These are phyloP conservation scores for Cucumis variabilis DNA, from an alignment of 331 rosid species.

Conservation along the genomic window DNA sequence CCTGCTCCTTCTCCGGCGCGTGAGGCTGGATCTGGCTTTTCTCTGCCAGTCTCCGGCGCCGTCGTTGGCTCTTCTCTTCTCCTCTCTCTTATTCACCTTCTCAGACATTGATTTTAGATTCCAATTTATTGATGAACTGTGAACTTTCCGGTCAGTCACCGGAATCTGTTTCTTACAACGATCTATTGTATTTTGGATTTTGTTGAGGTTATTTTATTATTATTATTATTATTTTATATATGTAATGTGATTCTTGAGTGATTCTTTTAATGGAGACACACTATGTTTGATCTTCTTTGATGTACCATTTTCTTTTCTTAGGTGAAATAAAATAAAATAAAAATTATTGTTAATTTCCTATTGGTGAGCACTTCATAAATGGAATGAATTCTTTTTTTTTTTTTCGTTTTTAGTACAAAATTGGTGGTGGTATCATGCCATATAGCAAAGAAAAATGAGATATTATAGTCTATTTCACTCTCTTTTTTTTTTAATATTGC, in stretches of 20 bases:
- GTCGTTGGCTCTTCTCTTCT: constrained; percentile 26
- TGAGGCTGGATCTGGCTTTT: constrained; percentile 19
- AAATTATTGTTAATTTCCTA: too few species aligned
- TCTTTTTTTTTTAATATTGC: too few species aligned
- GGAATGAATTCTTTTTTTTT: too few species aligned
- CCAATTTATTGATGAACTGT: neutral
- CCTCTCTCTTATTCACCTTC: constrained; percentile 14
- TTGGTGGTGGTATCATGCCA: too few species aligned
- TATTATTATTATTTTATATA: neutral
- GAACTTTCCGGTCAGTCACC: neutral
- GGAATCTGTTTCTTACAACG: neutral
- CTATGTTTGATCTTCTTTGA: neutral
- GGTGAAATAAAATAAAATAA: too few species aligned
- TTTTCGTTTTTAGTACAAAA: too few species aligned
- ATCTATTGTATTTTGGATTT: neutral
- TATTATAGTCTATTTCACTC: too few species aligned
- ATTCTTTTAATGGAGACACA: neutral
- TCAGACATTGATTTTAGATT: neutral
- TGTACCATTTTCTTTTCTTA: neutral
- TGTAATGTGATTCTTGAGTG: neutral
- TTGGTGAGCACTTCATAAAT: too few species aligned
- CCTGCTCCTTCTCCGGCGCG: neutral
- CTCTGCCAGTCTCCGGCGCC: constrained; percentile 10
- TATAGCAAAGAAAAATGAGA: too few species aligned
- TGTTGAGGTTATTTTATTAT: neutral